These are phyloP conservation scores for Didymella pinodella DNA, from an alignment of 2,329 filamentous ascomycete species.

Conservation along the genomic window DNA sequence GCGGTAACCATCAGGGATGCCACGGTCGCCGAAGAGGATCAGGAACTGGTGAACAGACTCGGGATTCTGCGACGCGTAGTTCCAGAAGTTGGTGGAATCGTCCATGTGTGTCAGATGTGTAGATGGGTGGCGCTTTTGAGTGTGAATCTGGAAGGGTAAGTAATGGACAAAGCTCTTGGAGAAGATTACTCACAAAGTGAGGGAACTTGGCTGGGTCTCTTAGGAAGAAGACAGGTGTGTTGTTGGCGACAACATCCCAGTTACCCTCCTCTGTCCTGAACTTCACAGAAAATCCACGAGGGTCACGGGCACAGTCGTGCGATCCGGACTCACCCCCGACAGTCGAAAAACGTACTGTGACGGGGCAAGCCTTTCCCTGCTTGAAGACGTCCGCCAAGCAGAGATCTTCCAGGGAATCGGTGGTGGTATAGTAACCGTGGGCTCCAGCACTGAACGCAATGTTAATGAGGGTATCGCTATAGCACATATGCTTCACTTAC, in stretches of 20 bases:
- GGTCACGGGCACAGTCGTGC: conserved; percentile 75
- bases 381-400: conserved; percentile 59
- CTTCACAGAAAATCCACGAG: conserved; percentile 76
- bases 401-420: conserved; percentile 57
- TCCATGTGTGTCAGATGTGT: conserved; percentile 73
- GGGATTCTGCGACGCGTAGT: conserved; percentile 63
- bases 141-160: conserved; percentile 64
- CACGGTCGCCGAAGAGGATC: conserved; percentile 63
- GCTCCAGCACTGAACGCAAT: conserved; percentile 50
- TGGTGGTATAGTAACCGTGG: conserved; percentile 58
- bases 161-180: neutral
- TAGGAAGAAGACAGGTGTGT: conserved; percentile 79
- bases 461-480: neutral
- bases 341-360: conserved; percentile 75
- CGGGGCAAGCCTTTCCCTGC: conserved; percentile 73
- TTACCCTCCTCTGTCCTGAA: conserved; percentile 78
- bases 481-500: neutral
- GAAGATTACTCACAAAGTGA: conserved; percentile 9
- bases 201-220: conserved; percentile 72
- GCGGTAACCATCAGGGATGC: conserved; percentile 63
- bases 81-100: conserved; percentile 73
- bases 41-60: conserved; percentile 63
- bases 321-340: conserved; percentile 78
- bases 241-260: conserved; percentile 76
- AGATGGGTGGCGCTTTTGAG: conserved; percentile 76